A percentile compares a stretch with the other conserved stretches of the same genome.
These are phyloP conservation scores for Hemileccinum impolitum DNA, from an alignment of 768 basidiomycete genomes.

Conservation along the genomic window DNA sequence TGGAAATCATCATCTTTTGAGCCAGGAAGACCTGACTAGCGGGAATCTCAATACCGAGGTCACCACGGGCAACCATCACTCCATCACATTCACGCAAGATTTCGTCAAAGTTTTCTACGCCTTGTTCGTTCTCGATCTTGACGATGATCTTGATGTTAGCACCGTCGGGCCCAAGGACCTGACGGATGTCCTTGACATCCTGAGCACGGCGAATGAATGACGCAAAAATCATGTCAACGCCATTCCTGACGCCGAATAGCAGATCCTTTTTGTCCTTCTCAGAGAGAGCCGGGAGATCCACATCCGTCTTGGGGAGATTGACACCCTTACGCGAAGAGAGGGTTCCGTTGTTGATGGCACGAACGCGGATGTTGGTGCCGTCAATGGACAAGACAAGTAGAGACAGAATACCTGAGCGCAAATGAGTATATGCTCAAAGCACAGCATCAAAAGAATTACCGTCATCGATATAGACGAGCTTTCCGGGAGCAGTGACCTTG, in stretches of 20 bases:
- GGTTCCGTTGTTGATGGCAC: slow-evolving; percentile 84
- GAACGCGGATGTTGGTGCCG: slow-evolving; percentile 75
- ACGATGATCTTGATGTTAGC: slow-evolving; percentile 98
- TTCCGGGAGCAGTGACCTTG: slow-evolving; percentile 96
- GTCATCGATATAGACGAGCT: slow-evolving; percentile 96
- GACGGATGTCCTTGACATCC: slow-evolving; percentile 91
- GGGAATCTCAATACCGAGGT: slow-evolving; percentile 99
- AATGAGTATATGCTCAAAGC: slow-evolving; percentile 4
- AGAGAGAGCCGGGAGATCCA: slow-evolving; percentile 95
- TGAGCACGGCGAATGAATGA: slow-evolving; percentile 96
- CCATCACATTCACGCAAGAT: slow-evolving; percentile 93
- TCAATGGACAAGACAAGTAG: slow-evolving; percentile 91
- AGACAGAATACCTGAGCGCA: slow-evolving; percentile 65
- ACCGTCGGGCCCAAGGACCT: slow-evolving; percentile 91
- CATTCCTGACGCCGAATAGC: slow-evolving; percentile 92
- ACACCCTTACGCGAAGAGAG: slow-evolving; percentile 98
- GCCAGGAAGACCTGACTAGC: slow-evolving; percentile 98
- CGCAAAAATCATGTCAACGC: slow-evolving; percentile 98
- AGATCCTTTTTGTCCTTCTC: slow-evolving; percentile 98
- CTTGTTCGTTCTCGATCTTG: slow-evolving; percentile 99
- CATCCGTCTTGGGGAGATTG: slow-evolving; percentile 96
- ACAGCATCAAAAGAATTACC: slow-evolving; percentile 42
- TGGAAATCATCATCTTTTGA: slow-evolving; percentile 99
- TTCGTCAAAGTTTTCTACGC: slow-evolving; percentile 98
- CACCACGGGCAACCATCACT: slow-evolving; percentile 99